These are phyloP conservation scores for Berberis vulgaris DNA, from an alignment of 164 flowering plant genomes.

Conservation along the genomic window DNA sequence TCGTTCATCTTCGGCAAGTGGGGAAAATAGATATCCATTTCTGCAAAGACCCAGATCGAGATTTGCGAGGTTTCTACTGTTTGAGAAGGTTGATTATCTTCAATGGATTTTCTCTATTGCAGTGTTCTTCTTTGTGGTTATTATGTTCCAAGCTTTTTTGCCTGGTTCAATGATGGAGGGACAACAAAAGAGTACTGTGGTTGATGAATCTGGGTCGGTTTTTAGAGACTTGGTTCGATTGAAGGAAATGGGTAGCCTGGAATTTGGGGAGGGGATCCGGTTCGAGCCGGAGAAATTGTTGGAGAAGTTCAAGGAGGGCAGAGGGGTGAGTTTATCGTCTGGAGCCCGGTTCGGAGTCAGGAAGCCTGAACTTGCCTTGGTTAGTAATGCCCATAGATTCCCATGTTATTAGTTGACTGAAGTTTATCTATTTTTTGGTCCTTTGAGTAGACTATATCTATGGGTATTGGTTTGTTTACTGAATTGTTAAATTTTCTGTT, in stretches of 20 bases:
- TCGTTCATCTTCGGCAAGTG: conserved; percentile 35
- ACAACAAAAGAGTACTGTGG: conserved; percentile 11
- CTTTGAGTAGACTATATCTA: too few relatives aligned
- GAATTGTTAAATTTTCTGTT: background rate
- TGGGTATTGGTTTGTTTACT: too few relatives aligned
- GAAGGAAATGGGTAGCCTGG: conserved; percentile 43
- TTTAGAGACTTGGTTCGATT: conserved; percentile 27
- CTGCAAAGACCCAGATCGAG: conserved; percentile 69
- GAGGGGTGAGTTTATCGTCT: conserved; percentile 24
- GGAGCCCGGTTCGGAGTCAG: conserved; percentile 44
- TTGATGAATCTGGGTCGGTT: background rate
- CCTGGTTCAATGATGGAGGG: conserved; percentile 62
- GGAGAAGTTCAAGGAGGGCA: conserved; percentile 45
- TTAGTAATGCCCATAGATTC: conserved; percentile 21
- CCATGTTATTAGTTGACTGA: background rate
- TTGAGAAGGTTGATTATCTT: conserved; percentile 65
- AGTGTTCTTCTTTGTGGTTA: conserved; percentile 55
- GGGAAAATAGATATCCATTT: conserved; percentile 26
- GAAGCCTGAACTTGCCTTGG: conserved; percentile 90
- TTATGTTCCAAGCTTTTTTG: conserved; percentile 57
- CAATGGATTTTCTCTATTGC: conserved; percentile 71
- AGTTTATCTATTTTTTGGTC: too few relatives aligned
- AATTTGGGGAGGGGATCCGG: conserved; percentile 66
- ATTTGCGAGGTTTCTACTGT: conserved; percentile 52
- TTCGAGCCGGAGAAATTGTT: conserved; percentile 49